phyloP scores from a whole-genome alignment of 2,329 filamentous ascomycete species.

The Aphanocladium album region DNA sequence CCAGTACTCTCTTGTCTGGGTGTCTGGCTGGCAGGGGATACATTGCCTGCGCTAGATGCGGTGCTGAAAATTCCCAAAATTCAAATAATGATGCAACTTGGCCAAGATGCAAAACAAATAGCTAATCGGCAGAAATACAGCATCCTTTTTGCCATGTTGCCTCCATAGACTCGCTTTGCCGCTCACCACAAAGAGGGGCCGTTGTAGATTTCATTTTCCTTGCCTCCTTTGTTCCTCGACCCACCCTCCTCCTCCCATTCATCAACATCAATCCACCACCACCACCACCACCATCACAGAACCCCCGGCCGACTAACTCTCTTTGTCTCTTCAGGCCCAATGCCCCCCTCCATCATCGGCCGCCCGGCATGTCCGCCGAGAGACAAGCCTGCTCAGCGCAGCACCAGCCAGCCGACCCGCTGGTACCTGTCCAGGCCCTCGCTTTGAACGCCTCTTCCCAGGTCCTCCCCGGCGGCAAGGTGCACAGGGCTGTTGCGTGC shows the following conservation, averaged over 20 bases:
- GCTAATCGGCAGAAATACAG: too few relatives aligned
- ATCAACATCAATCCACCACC: not conserved
- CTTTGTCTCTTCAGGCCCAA: not conserved
- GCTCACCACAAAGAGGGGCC: too few relatives aligned
- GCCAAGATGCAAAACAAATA: too few relatives aligned
- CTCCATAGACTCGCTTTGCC: too few relatives aligned
- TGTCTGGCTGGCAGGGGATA: too few relatives aligned
- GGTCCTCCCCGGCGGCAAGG: not conserved
- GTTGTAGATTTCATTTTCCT: not conserved
- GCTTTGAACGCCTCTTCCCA: not conserved
- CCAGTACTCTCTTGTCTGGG: too few relatives aligned
- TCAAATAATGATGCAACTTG: too few relatives aligned
- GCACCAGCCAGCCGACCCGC: not conserved
- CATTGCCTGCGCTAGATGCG: too few relatives aligned
- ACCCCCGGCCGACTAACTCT: not conserved
- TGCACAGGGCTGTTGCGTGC: not conserved
- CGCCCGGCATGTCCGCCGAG: constrained; percentile 4
- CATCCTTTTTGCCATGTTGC: too few relatives aligned
- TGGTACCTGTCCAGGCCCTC: not conserved
- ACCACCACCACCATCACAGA: not conserved
- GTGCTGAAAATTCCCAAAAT: too few relatives aligned
- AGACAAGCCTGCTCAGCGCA: not conserved
- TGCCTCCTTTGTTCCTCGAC: not conserved
- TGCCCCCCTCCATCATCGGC: not conserved
- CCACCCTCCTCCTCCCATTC: not conserved